A percentile compares a stretch with the other conserved stretches of the same genome.
These are phyloP conservation scores for Tylopilus sp. DNA, from an alignment of 768 basidiomycete genomes.

Conservation along the genomic window DNA sequence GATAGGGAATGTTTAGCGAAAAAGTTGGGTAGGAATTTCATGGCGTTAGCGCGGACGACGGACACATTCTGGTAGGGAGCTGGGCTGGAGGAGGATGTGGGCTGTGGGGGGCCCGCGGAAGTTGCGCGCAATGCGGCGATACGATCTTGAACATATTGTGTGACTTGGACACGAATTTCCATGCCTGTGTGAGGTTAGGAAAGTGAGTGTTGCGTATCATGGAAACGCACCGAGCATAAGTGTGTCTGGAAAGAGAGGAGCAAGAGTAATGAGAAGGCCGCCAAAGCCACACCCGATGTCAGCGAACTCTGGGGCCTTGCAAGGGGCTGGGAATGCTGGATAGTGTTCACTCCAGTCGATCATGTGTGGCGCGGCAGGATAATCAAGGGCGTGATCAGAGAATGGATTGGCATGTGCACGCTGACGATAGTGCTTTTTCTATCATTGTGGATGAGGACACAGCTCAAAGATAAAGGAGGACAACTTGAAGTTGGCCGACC, in stretches of 20 bases:
- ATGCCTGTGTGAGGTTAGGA: constrained; percentile 54
- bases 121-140: constrained; percentile 87
- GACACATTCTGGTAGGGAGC: constrained; percentile 83
- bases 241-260: constrained; percentile 86
- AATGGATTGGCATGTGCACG: constrained; percentile 85
- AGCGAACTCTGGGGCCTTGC: constrained; percentile 84
- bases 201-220: neutral
- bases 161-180: constrained; percentile 96
- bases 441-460: neutral
- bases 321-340: constrained; percentile 58
- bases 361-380: constrained; percentile 69
- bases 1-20: constrained; percentile 88
- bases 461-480: too few relatives aligned
- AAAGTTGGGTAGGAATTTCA: constrained; percentile 98
- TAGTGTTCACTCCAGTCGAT: constrained; percentile 86
- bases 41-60: constrained; percentile 92
- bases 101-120: constrained; percentile 24
- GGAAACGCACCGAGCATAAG: constrained; percentile 83
- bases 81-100: constrained; percentile 26
- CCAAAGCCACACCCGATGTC: constrained; percentile 99
- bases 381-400: constrained; percentile 84
- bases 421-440: constrained; percentile 86
- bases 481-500: constrained; percentile 27
- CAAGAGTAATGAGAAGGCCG: constrained; percentile 84
- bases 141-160: constrained; percentile 92